Percentiles rank a stretch among this genome's conserved stretches.
These are phyloP conservation scores for Trametes cingulata DNA, from an alignment of 768 basidiomycete genomes.

Conservation along the genomic window DNA sequence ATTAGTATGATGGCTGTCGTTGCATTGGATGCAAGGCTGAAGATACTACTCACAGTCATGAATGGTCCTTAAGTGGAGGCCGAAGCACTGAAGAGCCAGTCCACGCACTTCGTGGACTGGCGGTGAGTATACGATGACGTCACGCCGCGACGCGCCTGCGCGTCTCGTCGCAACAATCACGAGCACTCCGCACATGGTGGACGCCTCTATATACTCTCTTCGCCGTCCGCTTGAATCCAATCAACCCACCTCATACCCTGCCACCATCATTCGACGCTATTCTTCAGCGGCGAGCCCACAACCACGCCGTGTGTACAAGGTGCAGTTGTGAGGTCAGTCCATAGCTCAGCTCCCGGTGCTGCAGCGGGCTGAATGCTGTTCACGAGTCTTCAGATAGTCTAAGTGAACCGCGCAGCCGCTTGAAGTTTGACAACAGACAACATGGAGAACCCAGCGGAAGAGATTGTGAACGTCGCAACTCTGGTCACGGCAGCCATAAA, in stretches of 20 bases:
- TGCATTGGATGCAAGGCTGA: too few relatives aligned
- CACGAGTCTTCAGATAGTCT: too few relatives aligned
- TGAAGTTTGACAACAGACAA: too few relatives aligned
- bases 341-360: too few relatives aligned
- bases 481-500: constrained; percentile 49
- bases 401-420: too few relatives aligned
- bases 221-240: neutral
- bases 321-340: neutral
- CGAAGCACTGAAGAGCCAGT: too few relatives aligned
- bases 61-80: too few relatives aligned
- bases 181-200: neutral
- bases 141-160: neutral
- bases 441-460: constrained; percentile 61
- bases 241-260: neutral
- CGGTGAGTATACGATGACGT: constrained; percentile 3
- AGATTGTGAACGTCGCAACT: constrained; percentile 47
- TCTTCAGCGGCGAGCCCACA: too few relatives aligned
- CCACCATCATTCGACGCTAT: neutral
- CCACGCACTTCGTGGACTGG: neutral
- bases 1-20: too few relatives aligned
- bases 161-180: neutral
- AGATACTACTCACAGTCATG: too few relatives aligned
- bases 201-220: neutral
- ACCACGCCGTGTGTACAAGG: too few relatives aligned
- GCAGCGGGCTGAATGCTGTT: too few relatives aligned